Conservation (phyloP, 148 eudicot genomes). For the Cornus florida region DNA sequence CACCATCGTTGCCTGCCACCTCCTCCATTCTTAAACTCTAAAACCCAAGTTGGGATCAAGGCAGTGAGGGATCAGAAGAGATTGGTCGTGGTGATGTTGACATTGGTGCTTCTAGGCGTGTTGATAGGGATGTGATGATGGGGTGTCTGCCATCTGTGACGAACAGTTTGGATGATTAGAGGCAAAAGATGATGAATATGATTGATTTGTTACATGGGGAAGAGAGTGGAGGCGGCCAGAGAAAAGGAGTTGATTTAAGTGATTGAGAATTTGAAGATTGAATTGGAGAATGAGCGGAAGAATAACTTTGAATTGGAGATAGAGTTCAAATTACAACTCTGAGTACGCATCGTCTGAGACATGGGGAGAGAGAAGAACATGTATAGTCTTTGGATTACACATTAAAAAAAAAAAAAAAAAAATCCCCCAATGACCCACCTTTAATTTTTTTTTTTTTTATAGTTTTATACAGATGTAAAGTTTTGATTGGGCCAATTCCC, state of each 20-base stretch:
- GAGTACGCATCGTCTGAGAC: not conserved
- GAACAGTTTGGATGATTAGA: slow-evolving; percentile 69
- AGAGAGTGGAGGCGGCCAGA: slow-evolving; percentile 27
- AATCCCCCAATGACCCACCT: too few species aligned
- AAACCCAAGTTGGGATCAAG: slow-evolving; percentile 2
- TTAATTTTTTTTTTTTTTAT: too few species aligned
- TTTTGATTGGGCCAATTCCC: too few species aligned
- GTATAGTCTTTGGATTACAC: too few species aligned
- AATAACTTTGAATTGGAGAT: slow-evolving; percentile 23
- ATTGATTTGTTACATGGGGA: slow-evolving; percentile 36
- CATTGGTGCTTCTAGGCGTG: slow-evolving; percentile 9
- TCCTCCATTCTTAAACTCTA: too few species aligned
- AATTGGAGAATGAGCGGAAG: slow-evolving; percentile 47
- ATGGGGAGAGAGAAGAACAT: too few species aligned
- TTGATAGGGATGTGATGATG: slow-evolving; percentile 45
- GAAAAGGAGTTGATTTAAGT: slow-evolving; percentile 45
- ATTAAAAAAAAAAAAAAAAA: too few species aligned
- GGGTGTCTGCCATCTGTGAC: slow-evolving; percentile 42
- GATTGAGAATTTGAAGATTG: slow-evolving; percentile 46
- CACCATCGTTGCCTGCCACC: too few species aligned
- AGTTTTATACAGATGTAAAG: too few species aligned
- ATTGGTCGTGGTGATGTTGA: slow-evolving; percentile 21
- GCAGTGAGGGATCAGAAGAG: not conserved
- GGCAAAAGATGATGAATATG: slow-evolving; percentile 47
- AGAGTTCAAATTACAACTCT: slow-evolving; percentile 41